Percentiles rank a stretch among this genome's conserved stretches.
These are phyloP conservation scores for Fraxinus anomala DNA, from an alignment of 257 asterid genomes.

Conservation along the genomic window DNA sequence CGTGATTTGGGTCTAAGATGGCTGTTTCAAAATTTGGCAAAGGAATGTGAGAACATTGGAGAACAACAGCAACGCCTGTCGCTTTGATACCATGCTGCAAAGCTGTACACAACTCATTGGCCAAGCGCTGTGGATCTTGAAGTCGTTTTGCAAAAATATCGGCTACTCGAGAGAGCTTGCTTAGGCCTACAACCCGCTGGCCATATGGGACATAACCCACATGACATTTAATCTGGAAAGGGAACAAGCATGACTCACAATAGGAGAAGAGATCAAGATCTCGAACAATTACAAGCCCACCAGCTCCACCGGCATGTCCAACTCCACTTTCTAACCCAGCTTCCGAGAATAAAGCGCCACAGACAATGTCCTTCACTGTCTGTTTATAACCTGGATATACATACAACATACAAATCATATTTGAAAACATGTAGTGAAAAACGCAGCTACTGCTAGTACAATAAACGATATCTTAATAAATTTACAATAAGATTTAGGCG, in stretches of 20 bases:
- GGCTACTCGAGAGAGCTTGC: conserved; percentile 93
- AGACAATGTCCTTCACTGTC: conserved; percentile 71
- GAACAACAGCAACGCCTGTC: conserved; percentile 80
- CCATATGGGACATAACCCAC: conserved; percentile 88
- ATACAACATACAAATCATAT: background rate
- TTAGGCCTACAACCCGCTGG: conserved; percentile 78
- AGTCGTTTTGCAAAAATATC: conserved; percentile 86
- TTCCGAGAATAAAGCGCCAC: conserved; percentile 89
- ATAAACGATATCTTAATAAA: background rate
- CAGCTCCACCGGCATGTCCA: conserved; percentile 88
- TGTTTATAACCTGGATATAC: conserved; percentile 65
- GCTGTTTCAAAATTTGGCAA: conserved; percentile 57
- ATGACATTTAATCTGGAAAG: conserved; percentile 89
- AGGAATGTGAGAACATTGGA: conserved; percentile 75
- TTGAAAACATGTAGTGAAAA: background rate
- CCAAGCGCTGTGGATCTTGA: conserved; percentile 83
- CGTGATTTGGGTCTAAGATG: conserved; percentile 48
- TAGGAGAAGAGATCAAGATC: conserved; percentile 88
- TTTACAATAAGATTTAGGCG: background rate
- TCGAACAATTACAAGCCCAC: conserved; percentile 92
- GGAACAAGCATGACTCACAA: conserved; percentile 94
- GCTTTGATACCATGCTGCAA: conserved; percentile 76
- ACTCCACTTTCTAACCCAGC: conserved; percentile 73
- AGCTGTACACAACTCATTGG: conserved; percentile 67
- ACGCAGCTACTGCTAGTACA: background rate